Percentiles rank a stretch among this genome's conserved stretches.
Conservation (phyloP, 345 rosid genomes). For the Firmiana major region DNA sequence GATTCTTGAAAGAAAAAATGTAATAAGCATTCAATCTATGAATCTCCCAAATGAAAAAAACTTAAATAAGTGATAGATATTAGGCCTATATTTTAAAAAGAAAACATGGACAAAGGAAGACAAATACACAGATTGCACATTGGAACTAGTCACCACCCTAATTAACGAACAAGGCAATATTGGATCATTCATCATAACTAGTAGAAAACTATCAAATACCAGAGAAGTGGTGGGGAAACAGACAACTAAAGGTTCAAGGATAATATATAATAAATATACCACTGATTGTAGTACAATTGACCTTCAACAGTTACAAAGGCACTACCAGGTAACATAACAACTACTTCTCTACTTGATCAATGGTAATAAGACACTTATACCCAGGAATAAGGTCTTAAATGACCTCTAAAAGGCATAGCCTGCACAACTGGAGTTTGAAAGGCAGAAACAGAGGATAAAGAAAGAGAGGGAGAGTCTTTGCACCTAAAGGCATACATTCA, state of each 20-base stretch:
- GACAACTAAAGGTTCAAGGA: not conserved
- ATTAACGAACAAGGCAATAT: not conserved
- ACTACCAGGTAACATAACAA: not conserved
- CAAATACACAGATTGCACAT: not conserved
- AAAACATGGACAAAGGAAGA: not conserved
- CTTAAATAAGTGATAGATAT: not conserved
- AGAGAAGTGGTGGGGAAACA: not conserved
- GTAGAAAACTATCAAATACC: not conserved
- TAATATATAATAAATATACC: not conserved
- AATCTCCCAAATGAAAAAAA: not conserved
- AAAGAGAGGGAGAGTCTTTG: not conserved
- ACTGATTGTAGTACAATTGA: not conserved
- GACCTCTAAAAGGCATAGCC: not conserved
- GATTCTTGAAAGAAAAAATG: not conserved
- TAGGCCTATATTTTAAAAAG: not conserved
- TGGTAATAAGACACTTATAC: not conserved
- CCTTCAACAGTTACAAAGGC: not conserved
- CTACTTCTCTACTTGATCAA: not conserved
- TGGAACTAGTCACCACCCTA: not conserved
- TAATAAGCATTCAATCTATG: not conserved
- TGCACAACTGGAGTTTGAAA: not conserved
- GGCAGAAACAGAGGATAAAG: not conserved
- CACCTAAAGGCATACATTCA: not conserved
- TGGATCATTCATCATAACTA: not conserved
- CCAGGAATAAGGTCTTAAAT: not conserved